These are phyloP conservation scores for Saururus chinensis DNA, from an alignment of 164 flowering plant species.

Conservation along the genomic window DNA sequence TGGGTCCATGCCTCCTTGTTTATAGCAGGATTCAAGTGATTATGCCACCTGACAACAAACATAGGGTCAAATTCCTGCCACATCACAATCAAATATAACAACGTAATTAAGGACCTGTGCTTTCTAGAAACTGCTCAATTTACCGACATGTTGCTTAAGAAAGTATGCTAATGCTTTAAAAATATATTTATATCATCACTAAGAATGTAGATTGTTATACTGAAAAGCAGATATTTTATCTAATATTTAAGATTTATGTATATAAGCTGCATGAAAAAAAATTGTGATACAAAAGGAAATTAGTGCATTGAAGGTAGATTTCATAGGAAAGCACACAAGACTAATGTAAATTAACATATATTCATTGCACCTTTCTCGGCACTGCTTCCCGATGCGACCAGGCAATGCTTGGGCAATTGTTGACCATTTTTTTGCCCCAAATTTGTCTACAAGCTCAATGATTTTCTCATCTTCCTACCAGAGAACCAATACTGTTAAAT, in stretches of 20 bases:
- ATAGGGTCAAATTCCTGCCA: no score
- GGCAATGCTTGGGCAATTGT: conserved; percentile 41
- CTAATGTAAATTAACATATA: no score
- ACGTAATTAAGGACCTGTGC: no score
- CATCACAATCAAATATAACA: neutral
- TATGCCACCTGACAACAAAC: conserved; percentile 72
- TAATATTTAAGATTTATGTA: no score
- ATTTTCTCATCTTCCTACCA: conserved; percentile 42
- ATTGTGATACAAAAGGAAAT: no score
- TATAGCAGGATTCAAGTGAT: conserved; percentile 92
- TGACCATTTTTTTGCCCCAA: conserved; percentile 42
- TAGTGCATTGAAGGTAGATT: neutral
- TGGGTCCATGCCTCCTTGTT: conserved; percentile 99
- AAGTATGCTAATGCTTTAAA: no score
- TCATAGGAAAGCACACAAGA: neutral
- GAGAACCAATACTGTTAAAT: neutral
- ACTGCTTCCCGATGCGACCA: conserved; percentile 54
- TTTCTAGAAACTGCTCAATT: no score
- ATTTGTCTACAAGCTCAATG: conserved; percentile 30
- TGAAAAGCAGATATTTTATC: no score
- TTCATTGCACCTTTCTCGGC: conserved; percentile 38
- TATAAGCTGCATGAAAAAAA: no score
- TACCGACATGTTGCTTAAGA: no score
- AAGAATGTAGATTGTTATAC: no score
- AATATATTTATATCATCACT: no score